These are phyloP conservation scores for Scenedesmus sp. DNA, from an alignment of 163 green algal genomes.

Conservation along the genomic window DNA sequence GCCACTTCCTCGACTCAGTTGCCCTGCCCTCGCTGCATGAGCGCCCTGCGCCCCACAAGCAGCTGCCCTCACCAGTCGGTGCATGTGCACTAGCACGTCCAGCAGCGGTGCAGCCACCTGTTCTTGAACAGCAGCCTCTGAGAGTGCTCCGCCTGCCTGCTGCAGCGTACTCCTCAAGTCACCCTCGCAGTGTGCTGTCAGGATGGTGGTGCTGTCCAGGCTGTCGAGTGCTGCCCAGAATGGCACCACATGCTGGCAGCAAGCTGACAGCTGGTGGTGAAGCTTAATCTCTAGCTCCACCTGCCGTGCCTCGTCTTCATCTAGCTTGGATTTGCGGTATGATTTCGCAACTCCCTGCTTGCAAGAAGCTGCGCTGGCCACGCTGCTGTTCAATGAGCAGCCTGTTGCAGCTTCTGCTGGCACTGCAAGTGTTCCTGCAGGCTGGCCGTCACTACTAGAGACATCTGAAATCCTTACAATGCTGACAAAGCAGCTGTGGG, in stretches of 20 bases:
- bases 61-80: not conserved
- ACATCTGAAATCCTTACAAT: not conserved
- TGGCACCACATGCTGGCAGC: not conserved
- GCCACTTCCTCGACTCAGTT: no score
- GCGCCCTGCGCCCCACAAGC: not conserved
- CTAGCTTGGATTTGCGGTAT: slow-evolving; percentile 11
- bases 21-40: no score
- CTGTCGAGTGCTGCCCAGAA: slow-evolving; percentile 43
- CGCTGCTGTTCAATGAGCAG: not conserved
- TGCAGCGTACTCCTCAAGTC: slow-evolving; percentile 10
- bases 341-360: slow-evolving; percentile 15
- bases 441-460: not conserved
- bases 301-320: slow-evolving; percentile 3
- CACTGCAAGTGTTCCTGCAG: not conserved
- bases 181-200: slow-evolving; percentile 5
- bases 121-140: slow-evolving; percentile 24
- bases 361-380: not conserved
- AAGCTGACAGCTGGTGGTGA: not conserved
- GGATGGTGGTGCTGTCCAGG: slow-evolving; percentile 17
- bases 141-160: not conserved
- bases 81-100: slow-evolving; percentile 14
- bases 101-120: slow-evolving; percentile 26
- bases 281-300: slow-evolving; percentile 46
- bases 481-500: not conserved
- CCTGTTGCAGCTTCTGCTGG: not conserved